Conservation (phyloP, 768 basidiomycete species). For the Mycena leptocephala region DNA sequence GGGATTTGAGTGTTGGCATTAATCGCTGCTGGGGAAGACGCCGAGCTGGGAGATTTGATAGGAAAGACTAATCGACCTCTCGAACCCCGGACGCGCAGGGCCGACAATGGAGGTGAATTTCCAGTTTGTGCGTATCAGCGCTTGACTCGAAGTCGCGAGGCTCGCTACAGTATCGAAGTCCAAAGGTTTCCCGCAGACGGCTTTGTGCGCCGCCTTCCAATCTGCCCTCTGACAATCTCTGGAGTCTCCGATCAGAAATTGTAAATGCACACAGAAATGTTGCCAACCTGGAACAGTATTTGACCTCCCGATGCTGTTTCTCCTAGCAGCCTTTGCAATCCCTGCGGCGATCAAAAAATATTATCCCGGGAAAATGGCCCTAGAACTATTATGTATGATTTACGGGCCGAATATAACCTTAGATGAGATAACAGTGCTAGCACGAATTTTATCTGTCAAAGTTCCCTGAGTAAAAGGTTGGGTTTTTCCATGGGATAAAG, state of each 20-base stretch:
- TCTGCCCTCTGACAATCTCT: slow-evolving; percentile 16
- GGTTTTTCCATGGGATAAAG: no score
- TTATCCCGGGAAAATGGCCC: no score
- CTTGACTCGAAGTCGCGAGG: not conserved
- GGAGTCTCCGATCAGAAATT: not conserved
- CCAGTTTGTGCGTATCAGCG: not conserved
- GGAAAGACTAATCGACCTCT: not conserved
- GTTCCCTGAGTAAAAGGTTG: no score
- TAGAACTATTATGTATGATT: no score
- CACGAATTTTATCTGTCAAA: no score
- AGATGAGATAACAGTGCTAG: no score
- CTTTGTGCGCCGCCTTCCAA: slow-evolving; percentile 18
- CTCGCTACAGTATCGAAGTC: not conserved
- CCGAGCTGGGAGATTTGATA: not conserved
- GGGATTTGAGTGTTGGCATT: not conserved
- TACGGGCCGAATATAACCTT: no score
- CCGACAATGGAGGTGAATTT: not conserved
- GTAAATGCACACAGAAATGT: not conserved
- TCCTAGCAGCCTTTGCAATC: slow-evolving; percentile 5
- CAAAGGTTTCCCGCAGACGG: slow-evolving; percentile 17
- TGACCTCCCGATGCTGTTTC: not conserved
- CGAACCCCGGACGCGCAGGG: not conserved
- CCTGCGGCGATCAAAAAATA: no score
- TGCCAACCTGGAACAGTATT: slow-evolving; percentile 1
- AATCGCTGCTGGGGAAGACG: not conserved